Evolutionary conservation across 495 filamentous ascomycete species (phyloP).

Genomic region (Bombardia bombarda): DNA sequence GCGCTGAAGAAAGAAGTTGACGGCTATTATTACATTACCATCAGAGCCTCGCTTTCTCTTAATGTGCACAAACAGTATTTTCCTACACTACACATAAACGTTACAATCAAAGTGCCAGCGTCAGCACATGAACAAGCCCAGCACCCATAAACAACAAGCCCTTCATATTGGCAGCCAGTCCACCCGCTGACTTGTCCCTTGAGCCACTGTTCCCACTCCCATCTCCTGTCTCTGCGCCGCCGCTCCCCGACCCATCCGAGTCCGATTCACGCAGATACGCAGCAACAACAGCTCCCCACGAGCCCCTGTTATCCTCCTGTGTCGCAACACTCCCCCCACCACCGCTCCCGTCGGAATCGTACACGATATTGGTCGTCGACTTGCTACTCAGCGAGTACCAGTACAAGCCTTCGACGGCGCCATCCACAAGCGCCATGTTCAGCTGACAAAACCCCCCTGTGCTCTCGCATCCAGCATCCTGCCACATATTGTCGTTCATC

Average conservation of each 20-base stretch:
- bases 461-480: conserved; percentile 8
- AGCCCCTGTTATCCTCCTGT: conserved; percentile 34
- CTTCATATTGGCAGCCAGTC: no score
- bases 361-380: conserved; percentile 35
- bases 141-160: no score
- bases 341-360: conserved; percentile 18
- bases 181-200: neutral
- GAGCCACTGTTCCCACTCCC: neutral
- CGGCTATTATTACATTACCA: no score
- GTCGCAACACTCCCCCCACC: conserved; percentile 19
- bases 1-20: no score
- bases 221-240: no score
- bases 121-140: no score
- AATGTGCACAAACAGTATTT: no score
- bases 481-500: conserved; percentile 16
- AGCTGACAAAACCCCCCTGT: conserved; percentile 31
- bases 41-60: no score
- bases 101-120: no score
- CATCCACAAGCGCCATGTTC: conserved; percentile 33
- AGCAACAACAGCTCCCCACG: conserved; percentile 36
- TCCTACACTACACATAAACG: no score
- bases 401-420: conserved; percentile 21
- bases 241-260: no score
- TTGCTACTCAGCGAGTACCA: conserved; percentile 39
- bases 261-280: conserved; percentile 16